A percentile compares a stretch with the other conserved stretches of the same genome.
Conservation (phyloP, 2,329 filamentous ascomycete genomes). For the Corynespora cassiicola region DNA sequence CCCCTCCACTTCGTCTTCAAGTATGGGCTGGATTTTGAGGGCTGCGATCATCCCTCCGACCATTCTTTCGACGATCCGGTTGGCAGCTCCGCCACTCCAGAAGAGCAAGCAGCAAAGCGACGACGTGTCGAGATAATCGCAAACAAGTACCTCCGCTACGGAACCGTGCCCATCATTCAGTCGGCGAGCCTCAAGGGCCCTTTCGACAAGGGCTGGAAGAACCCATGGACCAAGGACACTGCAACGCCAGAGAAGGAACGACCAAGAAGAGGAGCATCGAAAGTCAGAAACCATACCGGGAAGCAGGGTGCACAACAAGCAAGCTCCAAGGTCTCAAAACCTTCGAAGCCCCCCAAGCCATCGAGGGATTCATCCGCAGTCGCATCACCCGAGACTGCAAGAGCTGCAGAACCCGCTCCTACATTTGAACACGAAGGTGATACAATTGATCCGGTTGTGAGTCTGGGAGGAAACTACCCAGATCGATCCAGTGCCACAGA, state of each 20-base stretch:
- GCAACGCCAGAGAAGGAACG: constrained; percentile 5
- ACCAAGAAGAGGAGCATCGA: too few species aligned
- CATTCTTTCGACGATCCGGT: constrained; percentile 57
- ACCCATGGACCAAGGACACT: constrained; percentile 37
- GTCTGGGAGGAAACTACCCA: too few species aligned
- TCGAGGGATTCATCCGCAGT: too few species aligned
- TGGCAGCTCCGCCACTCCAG: constrained; percentile 62
- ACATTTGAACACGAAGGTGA: too few species aligned
- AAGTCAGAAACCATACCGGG: too few species aligned
- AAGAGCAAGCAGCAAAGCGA: constrained; percentile 59
- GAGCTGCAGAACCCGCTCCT: too few species aligned
- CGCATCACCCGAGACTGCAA: too few species aligned
- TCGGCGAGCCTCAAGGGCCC: constrained; percentile 69
- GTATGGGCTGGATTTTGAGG: constrained; percentile 30
- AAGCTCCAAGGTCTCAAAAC: too few species aligned
- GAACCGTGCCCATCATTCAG: constrained; percentile 62
- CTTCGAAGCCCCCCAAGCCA: too few species aligned
- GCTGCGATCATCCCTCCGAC: constrained; percentile 21
- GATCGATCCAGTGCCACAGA: constrained; percentile 18
- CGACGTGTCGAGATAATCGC: constrained; percentile 67
- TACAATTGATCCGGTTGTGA: too few species aligned
- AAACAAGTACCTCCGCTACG: constrained; percentile 63
- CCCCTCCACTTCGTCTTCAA: constrained; percentile 18
- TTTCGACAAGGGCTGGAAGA: constrained; percentile 54
- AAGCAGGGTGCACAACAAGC: too few species aligned